Percentiles rank a stretch among this genome's conserved stretches.
These are phyloP conservation scores for Quercus phellos DNA, from an alignment of 331 rosid genomes.

Conservation along the genomic window DNA sequence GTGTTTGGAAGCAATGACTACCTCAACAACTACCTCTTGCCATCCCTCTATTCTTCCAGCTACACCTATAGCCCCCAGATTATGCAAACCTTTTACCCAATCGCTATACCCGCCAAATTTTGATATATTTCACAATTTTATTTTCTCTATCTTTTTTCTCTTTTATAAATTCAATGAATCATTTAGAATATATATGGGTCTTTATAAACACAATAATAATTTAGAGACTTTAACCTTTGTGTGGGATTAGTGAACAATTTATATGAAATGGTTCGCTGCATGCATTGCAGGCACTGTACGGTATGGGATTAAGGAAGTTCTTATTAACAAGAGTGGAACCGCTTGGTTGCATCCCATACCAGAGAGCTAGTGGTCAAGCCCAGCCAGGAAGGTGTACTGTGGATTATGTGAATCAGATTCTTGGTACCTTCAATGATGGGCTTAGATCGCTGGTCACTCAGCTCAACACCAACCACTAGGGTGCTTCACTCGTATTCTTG, in stretches of 20 bases:
- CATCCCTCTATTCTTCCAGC: slow-evolving; percentile 41
- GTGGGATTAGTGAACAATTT: no score
- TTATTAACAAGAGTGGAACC: slow-evolving; percentile 59
- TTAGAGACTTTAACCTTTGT: no score
- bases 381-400: slow-evolving; percentile 45
- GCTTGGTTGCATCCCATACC: slow-evolving; percentile 80
- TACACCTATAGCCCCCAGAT: slow-evolving; percentile 33
- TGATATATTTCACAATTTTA: slow-evolving; percentile 14
- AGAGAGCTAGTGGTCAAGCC: slow-evolving; percentile 37
- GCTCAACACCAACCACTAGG: slow-evolving; percentile 40
- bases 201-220: no score
- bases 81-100: slow-evolving; percentile 61
- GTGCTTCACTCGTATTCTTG: slow-evolving; percentile 2
- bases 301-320: slow-evolving; percentile 63
- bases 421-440: slow-evolving; percentile 56
- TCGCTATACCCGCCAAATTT: slow-evolving; percentile 37
- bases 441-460: slow-evolving; percentile 46
- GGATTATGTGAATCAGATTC: slow-evolving; percentile 55
- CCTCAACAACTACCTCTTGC: slow-evolving; percentile 71
- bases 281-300: slow-evolving; percentile 35
- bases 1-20: slow-evolving; percentile 80
- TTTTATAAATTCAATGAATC: neutral
- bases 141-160: no score
- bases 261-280: no score
- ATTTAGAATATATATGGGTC: neutral